phyloP scores from a whole-genome alignment of 2,329 filamentous ascomycete species.

The Curvularia lunata region DNA sequence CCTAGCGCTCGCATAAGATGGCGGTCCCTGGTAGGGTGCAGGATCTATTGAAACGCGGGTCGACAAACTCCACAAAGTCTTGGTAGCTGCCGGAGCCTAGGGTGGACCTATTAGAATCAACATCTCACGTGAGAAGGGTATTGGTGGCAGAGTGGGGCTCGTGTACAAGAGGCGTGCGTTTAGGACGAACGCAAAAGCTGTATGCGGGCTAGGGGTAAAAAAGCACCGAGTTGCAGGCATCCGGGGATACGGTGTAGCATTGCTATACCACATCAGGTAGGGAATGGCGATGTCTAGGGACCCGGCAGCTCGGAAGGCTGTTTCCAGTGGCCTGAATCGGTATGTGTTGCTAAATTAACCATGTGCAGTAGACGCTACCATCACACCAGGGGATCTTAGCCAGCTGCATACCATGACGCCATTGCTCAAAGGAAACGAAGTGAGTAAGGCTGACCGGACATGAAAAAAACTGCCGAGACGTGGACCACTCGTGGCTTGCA shows the following conservation, averaged over 20 bases:
- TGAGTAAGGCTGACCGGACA: slow-evolving; percentile 14
- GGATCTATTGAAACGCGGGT: slow-evolving; percentile 20
- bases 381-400: not conserved
- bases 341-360: slow-evolving; percentile 4
- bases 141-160: not conserved
- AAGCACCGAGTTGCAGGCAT: slow-evolving; percentile 8
- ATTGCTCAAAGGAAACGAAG: not conserved
- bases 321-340: not conserved
- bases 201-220: slow-evolving; percentile 2
- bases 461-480: slow-evolving; percentile 8
- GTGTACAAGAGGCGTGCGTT: slow-evolving; percentile 4
- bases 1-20: slow-evolving; percentile 12
- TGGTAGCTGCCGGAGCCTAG: slow-evolving; percentile 6
- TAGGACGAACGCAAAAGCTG: slow-evolving; percentile 2
- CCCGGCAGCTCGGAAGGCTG: not conserved
- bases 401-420: slow-evolving; percentile 4
- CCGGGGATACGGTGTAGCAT: slow-evolving; percentile 5
- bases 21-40: slow-evolving; percentile 10
- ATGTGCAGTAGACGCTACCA: slow-evolving; percentile 4
- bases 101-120: slow-evolving; percentile 5
- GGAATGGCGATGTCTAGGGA: not conserved
- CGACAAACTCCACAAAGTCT: slow-evolving; percentile 9
- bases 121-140: not conserved
- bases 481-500: slow-evolving; percentile 11
- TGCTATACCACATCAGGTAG: slow-evolving; percentile 2